Conservation (phyloP, 805 yeast genomes). For the Blastobotrys parvus region DNA sequence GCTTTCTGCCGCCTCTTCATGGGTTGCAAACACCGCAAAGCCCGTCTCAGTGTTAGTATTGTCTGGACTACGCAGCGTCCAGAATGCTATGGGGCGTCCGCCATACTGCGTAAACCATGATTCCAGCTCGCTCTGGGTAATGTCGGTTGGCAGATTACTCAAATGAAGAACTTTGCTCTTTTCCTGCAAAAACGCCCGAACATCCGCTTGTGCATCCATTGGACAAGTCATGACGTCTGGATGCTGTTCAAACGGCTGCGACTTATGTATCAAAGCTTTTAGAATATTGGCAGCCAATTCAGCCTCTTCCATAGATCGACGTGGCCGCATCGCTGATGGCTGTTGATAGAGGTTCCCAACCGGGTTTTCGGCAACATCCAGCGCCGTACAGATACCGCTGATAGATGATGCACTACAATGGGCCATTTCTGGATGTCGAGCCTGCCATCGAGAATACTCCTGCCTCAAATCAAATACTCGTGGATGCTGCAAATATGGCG, state of each 20-base stretch:
- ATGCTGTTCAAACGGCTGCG: slow-evolving; percentile 42
- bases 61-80: slow-evolving; percentile 70
- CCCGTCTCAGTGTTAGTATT: slow-evolving; percentile 55
- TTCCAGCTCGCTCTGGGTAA: slow-evolving; percentile 85
- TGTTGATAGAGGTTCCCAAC: slow-evolving; percentile 7
- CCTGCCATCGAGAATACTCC: slow-evolving; percentile 69
- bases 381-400: slow-evolving; percentile 38
- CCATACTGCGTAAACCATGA: slow-evolving; percentile 87
- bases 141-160: slow-evolving; percentile 74
- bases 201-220: slow-evolving; percentile 68
- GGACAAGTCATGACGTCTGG: slow-evolving; percentile 59
- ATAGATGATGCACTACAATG: slow-evolving; percentile 24
- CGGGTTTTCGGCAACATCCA: slow-evolving; percentile 32
- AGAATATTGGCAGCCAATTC: slow-evolving; percentile 38
- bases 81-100: slow-evolving; percentile 77
- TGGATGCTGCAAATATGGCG: slow-evolving; percentile 68
- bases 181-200: slow-evolving; percentile 57
- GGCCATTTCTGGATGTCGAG: slow-evolving; percentile 46
- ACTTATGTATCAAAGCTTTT: slow-evolving; percentile 35
- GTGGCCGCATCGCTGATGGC: slow-evolving; percentile 22
- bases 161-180: slow-evolving; percentile 70
- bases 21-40: slow-evolving; percentile 75
- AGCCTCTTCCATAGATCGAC: slow-evolving; percentile 41
- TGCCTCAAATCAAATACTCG: slow-evolving; percentile 64
- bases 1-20: slow-evolving; percentile 78